Evolutionary conservation across 2,329 filamentous ascomycete genomes (phyloP), one percentile per base, ranked within the genome.

Genomic region (Fusarium mangiferae): DNA sequence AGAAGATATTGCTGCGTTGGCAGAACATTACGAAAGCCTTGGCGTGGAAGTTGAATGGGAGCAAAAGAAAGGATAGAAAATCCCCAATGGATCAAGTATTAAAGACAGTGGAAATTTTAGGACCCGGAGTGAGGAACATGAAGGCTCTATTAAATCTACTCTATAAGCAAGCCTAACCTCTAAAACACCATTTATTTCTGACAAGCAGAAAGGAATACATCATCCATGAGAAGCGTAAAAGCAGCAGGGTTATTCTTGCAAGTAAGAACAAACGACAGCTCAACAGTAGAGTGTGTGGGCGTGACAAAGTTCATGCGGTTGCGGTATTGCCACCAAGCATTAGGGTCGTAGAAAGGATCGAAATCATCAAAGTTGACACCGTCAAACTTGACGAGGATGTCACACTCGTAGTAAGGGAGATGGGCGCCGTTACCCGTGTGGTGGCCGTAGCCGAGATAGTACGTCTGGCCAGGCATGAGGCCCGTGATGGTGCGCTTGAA

Each of bases 201-300:
- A 7, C 61, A 64, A 12, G 42, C 28, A n/a, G 44, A 55, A 26
- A 73, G 33, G 28, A 30, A 55, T 7, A 73, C 9, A 26, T 73
- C 70, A 26, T 73, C 70, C 46, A 73, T 58, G 10, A 73, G 41
- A 20, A 73, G 44, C 1, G 26, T 45, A 22, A 73, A 73, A 6
- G 63, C 4, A 7, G 36, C 55, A 13, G 56, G 51, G 30, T 66
- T 58, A 17, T 7, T 10, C 28, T 45, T 28, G 54, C 70, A 73
- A 3, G 7, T 56, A 3, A 73, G 62, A 48, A 59, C 71, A 35
- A 73, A 62, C 6, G 57, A 59, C 2, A 73, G 18, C 15, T 45
- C 61, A 10, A 26, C 56, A 1, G 38, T 17, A 1, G 33, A 28
- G 10, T 35, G 7, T 1, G 24, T 28, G 17, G 57, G 56, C 7